Evolutionary conservation across 2,329 filamentous ascomycete genomes (phyloP).

Genomic region (Sporothrix phasma): DNA sequence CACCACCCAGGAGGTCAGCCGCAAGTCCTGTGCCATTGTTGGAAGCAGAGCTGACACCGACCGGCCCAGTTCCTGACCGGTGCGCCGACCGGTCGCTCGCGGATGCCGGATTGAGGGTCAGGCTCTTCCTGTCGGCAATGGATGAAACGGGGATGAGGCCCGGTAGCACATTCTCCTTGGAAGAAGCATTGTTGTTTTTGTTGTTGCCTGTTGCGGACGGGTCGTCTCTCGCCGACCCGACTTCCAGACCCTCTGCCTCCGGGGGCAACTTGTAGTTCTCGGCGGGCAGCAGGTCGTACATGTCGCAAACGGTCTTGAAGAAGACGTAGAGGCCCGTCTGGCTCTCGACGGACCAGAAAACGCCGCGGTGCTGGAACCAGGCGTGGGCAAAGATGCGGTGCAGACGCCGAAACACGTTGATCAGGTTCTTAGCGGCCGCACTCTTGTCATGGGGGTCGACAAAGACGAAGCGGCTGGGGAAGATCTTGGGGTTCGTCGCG

Average conservation of each 20-base stretch:
- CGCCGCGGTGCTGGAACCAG: constrained; percentile 92
- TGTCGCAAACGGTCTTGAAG: constrained; percentile 94
- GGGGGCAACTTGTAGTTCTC: constrained; percentile 94
- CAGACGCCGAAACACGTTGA: constrained; percentile 88
- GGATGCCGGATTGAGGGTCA: not conserved
- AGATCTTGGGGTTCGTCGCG: constrained; percentile 88
- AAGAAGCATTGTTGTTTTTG: not conserved
- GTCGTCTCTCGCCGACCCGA: constrained; percentile 10
- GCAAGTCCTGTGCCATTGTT: constrained; percentile 15
- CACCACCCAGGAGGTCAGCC: constrained; percentile 22
- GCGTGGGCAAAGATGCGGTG: constrained; percentile 97
- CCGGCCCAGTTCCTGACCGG: constrained; percentile 18
- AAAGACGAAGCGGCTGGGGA: constrained; percentile 69
- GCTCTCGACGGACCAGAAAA: constrained; percentile 89
- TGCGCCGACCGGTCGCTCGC: constrained; percentile 44
- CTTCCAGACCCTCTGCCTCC: constrained; percentile 78
- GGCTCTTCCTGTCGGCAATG: constrained; percentile 12
- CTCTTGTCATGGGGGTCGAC: constrained; percentile 49
- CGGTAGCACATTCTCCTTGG: constrained; percentile 7
- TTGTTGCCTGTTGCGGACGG: not conserved
- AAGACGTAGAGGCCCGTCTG: constrained; percentile 90
- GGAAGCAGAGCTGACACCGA: not conserved
- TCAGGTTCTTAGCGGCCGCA: constrained; percentile 67
- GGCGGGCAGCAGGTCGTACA: constrained; percentile 76
- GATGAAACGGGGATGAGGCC: constrained; percentile 15